Percentiles rank a stretch among this genome's conserved stretches.
Conservation (phyloP, 1,139 yeast species). For the Yamadazyma mexicana region DNA sequence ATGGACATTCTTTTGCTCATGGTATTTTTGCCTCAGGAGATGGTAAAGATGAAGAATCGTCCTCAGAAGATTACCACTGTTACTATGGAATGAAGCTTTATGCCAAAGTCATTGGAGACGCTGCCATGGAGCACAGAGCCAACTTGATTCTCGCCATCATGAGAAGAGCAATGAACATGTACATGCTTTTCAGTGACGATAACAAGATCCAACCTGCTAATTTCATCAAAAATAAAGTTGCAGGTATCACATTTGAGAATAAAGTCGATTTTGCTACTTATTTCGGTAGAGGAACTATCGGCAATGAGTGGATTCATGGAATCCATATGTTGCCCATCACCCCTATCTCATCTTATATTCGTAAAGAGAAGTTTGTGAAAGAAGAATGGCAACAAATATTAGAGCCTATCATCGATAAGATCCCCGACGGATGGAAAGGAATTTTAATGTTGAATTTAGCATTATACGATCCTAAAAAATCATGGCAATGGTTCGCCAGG, state of each 20-base stretch:
- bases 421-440: constrained; percentile 50
- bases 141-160: constrained; percentile 44
- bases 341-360: constrained; percentile 41
- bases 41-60: constrained; percentile 49
- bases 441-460: constrained; percentile 42
- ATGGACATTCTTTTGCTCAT: constrained; percentile 50
- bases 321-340: constrained; percentile 51
- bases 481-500: constrained; percentile 43
- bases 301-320: constrained; percentile 49
- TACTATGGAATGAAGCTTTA: constrained; percentile 44
- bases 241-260: constrained; percentile 48
- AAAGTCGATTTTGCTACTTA: constrained; percentile 46
- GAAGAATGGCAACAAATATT: constrained; percentile 47
- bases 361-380: constrained; percentile 34
- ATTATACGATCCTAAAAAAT: constrained; percentile 32
- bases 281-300: constrained; percentile 45
- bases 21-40: constrained; percentile 47
- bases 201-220: constrained; percentile 39
- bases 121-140: constrained; percentile 37
- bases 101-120: constrained; percentile 34
- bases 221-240: constrained; percentile 41
- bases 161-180: constrained; percentile 43
- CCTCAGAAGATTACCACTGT: constrained; percentile 48
- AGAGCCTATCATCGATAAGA: constrained; percentile 28
- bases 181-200: constrained; percentile 42